Conservation (phyloP, 2,329 filamentous ascomycete species). For the Cladosporium velox region DNA sequence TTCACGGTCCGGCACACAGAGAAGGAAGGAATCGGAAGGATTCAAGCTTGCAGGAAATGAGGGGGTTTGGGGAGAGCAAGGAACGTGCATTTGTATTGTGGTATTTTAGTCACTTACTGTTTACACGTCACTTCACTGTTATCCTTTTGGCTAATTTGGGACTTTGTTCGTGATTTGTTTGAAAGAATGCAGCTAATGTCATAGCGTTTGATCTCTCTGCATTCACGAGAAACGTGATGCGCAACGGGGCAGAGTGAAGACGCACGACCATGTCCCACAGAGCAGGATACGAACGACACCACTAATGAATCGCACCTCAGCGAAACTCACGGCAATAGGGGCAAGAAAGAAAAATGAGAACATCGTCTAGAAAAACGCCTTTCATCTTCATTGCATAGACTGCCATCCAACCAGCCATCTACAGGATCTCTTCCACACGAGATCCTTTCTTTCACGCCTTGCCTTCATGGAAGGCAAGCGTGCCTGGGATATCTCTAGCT, state of each 20-base stretch:
- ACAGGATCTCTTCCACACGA: not conserved
- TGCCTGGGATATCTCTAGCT: not conserved
- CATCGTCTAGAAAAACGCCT: not conserved
- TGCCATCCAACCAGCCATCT: not conserved
- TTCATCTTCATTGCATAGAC: not conserved
- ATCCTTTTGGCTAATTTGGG: too few species aligned
- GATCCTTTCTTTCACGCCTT: not conserved
- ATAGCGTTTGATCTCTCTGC: not conserved
- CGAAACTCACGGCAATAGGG: not conserved
- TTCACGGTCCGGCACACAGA: not conserved
- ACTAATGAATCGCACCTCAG: not conserved
- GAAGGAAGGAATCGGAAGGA: not conserved
- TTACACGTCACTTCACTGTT: not conserved
- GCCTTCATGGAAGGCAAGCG: not conserved
- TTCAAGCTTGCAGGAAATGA: not conserved
- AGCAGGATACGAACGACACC: not conserved
- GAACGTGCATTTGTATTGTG: not conserved
- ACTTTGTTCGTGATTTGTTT: not conserved
- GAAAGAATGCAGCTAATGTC: not conserved
- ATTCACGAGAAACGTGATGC: not conserved
- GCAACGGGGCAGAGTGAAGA: not conserved
- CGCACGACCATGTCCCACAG: not conserved
- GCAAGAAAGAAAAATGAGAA: not conserved
- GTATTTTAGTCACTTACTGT: not conserved
- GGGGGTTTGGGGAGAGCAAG: not conserved